A percentile compares a stretch with the other conserved stretches of the same genome.
phyloP scores from a whole-genome alignment of 2,329 filamentous ascomycete species.

The Claviceps citrina region DNA sequence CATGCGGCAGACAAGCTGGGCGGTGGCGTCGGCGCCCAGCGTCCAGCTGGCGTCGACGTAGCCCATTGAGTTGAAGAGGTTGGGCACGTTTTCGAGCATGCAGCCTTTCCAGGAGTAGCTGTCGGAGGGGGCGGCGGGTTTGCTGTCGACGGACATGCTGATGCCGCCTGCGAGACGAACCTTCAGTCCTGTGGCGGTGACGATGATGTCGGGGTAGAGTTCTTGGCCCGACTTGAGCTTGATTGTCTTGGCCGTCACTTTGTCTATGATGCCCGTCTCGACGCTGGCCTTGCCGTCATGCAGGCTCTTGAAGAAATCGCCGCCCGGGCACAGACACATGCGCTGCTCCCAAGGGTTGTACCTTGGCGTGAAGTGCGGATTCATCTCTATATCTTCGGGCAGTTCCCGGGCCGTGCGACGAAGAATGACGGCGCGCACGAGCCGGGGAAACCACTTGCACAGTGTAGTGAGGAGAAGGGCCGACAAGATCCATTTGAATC shows the following conservation, averaged over 20 bases:
- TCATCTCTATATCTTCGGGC: conserved; percentile 32
- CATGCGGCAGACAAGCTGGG: conserved; percentile 5
- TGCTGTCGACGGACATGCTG: conserved; percentile 34
- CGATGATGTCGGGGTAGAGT: conserved; percentile 45
- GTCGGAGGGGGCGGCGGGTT: conserved; percentile 25
- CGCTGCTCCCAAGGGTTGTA: conserved; percentile 58
- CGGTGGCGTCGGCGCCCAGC: conserved; percentile 31
- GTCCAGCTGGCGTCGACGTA: conserved; percentile 54
- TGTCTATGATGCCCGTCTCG: conserved; percentile 33
- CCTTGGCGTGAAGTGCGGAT: conserved; percentile 44
- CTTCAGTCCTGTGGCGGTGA: conserved; percentile 50
- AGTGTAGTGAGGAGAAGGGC: conserved; percentile 27
- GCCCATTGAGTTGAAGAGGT: conserved; percentile 41
- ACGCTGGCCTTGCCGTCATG: conserved; percentile 24
- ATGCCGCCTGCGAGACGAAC: conserved; percentile 38
- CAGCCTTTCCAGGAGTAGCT: conserved; percentile 43
- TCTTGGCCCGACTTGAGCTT: conserved; percentile 26
- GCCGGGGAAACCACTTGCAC: conserved; percentile 27
- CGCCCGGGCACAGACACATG: conserved; percentile 45
- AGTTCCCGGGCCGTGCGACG: conserved; percentile 29
- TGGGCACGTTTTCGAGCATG: conserved; percentile 49
- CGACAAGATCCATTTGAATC: conserved; percentile 30
- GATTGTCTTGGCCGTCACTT: conserved; percentile 29
- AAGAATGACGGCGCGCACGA: conserved; percentile 31
- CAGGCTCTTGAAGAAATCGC: conserved; percentile 34